Evolutionary conservation across 1,139 yeast species (phyloP).

Genomic region (Wickerhamomyces sp.): DNA sequence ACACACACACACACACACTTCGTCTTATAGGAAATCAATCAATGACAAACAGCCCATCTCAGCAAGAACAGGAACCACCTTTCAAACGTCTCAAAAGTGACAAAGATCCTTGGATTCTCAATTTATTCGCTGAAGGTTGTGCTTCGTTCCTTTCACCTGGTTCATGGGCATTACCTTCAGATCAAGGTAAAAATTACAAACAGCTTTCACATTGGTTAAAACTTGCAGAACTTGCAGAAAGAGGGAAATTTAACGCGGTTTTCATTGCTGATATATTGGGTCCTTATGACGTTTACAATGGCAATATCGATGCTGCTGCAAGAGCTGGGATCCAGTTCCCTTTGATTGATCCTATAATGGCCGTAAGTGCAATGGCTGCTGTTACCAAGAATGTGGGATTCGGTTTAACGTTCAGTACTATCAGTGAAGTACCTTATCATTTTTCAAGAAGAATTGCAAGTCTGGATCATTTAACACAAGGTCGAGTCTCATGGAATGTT

Average conservation of each 20-base stretch:
- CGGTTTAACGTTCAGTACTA: constrained; percentile 35
- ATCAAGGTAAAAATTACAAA: constrained; percentile 22
- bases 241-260: constrained; percentile 35
- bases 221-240: constrained; percentile 33
- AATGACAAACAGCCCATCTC: too few relatives aligned
- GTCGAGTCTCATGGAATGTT: constrained; percentile 39
- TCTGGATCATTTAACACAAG: constrained; percentile 35
- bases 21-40: too few relatives aligned
- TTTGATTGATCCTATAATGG: constrained; percentile 30
- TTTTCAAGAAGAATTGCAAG: constrained; percentile 37
- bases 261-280: constrained; percentile 38
- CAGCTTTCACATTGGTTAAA: constrained; percentile 33
- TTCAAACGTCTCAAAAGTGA: too few relatives aligned
- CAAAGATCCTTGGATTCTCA: too few relatives aligned
- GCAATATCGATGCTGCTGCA: constrained; percentile 30
- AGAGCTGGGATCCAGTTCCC: constrained; percentile 35
- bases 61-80: too few relatives aligned
- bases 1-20: too few relatives aligned
- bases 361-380: constrained; percentile 34
- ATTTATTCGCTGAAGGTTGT: too few relatives aligned
- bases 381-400: constrained; percentile 33
- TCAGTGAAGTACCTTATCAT: constrained; percentile 36
- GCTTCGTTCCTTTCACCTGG: too few relatives aligned
- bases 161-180: constrained; percentile 37
- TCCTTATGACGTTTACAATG: constrained; percentile 31